phyloP scores from a whole-genome alignment of 306 rosid species.

The Corylus heterophylla region DNA sequence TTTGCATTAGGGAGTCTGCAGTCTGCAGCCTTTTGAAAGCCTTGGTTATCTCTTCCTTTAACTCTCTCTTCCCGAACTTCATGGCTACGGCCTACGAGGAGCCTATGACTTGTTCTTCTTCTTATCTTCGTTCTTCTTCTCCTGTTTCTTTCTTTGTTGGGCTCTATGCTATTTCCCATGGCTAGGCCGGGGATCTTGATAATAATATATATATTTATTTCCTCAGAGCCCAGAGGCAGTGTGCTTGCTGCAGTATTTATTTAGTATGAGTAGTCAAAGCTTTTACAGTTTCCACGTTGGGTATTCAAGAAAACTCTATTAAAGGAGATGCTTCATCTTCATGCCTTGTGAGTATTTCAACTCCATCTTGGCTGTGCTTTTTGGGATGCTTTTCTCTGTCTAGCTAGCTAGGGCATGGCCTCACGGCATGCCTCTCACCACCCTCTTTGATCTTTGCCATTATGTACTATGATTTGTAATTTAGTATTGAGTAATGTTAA shows the following conservation, averaged over 20 bases:
- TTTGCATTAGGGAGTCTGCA: background rate
- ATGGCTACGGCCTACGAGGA: background rate
- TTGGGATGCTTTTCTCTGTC: background rate
- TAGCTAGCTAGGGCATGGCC: background rate
- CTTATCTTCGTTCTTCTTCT: background rate
- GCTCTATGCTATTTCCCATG: conserved; percentile 19
- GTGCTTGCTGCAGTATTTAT: no score
- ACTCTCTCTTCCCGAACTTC: conserved; percentile 3
- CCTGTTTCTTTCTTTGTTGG: conserved; percentile 16
- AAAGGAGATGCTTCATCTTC: background rate
- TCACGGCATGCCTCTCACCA: background rate
- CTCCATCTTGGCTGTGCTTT: background rate
- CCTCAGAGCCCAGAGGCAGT: no score
- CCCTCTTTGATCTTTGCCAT: no score
- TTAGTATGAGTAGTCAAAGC: background rate
- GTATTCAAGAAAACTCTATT: background rate
- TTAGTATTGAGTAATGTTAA: no score
- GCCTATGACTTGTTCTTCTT: conserved; percentile 15
- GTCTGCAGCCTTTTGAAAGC: conserved; percentile 16
- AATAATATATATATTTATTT: no score
- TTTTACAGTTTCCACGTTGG: conserved; percentile 3
- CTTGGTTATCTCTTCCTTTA: conserved; percentile 2
- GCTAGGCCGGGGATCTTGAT: no score
- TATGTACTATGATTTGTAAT: no score
- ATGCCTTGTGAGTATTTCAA: background rate